Conservation (phyloP, 2,329 filamentous ascomycete species). For the Colletotrichum eleusines region DNA sequence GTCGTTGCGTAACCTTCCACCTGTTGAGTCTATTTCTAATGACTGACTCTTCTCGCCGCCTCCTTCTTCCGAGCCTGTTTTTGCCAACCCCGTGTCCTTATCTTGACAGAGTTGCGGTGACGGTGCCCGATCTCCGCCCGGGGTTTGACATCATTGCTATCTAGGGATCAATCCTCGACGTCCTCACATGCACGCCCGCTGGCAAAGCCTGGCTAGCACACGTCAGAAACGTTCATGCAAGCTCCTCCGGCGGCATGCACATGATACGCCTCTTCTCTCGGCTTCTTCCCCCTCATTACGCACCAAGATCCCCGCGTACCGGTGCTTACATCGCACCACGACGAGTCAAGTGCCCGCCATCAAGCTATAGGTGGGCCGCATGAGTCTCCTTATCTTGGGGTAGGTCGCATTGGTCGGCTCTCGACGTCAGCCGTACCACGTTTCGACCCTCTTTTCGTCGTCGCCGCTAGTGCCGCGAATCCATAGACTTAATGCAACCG, state of each 20-base stretch:
- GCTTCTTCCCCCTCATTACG: slow-evolving; percentile 16
- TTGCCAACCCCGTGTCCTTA: background rate
- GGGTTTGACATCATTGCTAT: slow-evolving; percentile 26
- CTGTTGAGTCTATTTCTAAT: background rate
- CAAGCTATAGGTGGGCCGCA: slow-evolving; percentile 21
- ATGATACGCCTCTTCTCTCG: slow-evolving; percentile 34
- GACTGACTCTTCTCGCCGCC: slow-evolving; percentile 1
- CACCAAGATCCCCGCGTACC: slow-evolving; percentile 31
- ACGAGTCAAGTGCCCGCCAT: slow-evolving; percentile 39
- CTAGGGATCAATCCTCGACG: slow-evolving; percentile 19
- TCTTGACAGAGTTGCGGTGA: slow-evolving; percentile 28
- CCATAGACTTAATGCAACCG: slow-evolving; percentile 10
- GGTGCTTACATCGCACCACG: slow-evolving; percentile 25
- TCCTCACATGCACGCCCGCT: slow-evolving; percentile 18
- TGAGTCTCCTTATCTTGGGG: slow-evolving; percentile 10
- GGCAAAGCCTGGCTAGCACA: slow-evolving; percentile 27
- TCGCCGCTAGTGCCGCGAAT: slow-evolving; percentile 34
- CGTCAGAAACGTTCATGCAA: slow-evolving; percentile 36
- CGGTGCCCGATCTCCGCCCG: slow-evolving; percentile 19
- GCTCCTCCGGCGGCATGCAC: slow-evolving; percentile 34
- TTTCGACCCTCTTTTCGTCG: background rate
- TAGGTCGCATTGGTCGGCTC: slow-evolving; percentile 25
- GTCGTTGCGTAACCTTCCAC: background rate
- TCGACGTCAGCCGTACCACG: slow-evolving; percentile 26
- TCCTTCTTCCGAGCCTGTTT: slow-evolving; percentile 9